Evolutionary conservation across 306 rosid genomes (phyloP), one percentile per base, ranked within the genome.

Genomic region (Sicyos edulis): DNA sequence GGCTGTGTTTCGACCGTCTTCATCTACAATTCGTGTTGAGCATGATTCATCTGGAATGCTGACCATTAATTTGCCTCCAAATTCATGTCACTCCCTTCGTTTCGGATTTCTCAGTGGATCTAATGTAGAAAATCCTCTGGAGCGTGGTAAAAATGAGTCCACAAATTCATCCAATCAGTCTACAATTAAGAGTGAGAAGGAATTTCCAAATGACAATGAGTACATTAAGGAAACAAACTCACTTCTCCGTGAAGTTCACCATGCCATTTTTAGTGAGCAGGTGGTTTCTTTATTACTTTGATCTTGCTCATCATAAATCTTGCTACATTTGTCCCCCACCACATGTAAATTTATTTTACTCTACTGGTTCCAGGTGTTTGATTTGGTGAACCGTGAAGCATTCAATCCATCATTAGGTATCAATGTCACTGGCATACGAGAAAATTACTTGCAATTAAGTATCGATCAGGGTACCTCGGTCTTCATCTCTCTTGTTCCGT

Each of bases 11-110:
- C 84, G 92, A 63, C 82, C 92, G 40, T 74, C 87, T 51, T 77
- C 82, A 74, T 93, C 96, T 74, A 85, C 83, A 58, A 88, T 87
- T 77, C 87, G 83, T 68, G 85, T 93, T 79, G 89, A 88, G 45
- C 95, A 87, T 80, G 97, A 93, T 79, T 81, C 85, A 6, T 96
- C 92, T 76, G 99, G 99, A 79, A 88, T 87, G 96, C 86, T 93
- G 74, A 85, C 97, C 4, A 85, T 93, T 77, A 85, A 86, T 80
- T 73, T 87, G 59, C 85, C 92, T 83, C 85, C 87, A 22, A 83
- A 85, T 79, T 83, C 87, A 22, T 82, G 92, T 64, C 85, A 76
- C 73, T 79, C 95, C 71, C 92, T 91, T 67, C 84, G 80, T 68
- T 93, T 91, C 78, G 92, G 96, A 60, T 87, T 93, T 76, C 78